Conservation (phyloP, 1,284 basidiomycete species). For the Tetrapyrgos nigripes region DNA sequence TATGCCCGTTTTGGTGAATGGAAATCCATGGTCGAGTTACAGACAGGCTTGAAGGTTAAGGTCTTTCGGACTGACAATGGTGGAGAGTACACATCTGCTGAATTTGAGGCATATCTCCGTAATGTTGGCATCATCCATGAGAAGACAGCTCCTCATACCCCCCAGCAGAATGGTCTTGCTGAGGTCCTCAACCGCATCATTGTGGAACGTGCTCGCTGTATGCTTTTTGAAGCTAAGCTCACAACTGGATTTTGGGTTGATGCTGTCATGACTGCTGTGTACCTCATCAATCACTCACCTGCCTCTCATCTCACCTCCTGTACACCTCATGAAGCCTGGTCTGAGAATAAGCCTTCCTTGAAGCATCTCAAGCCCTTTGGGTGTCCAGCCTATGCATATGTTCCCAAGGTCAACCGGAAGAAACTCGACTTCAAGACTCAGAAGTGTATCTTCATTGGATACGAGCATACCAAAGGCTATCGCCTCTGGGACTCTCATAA, state of each 20-base stretch:
- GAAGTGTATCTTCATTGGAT: slow-evolving; percentile 5
- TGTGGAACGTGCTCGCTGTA: slow-evolving; percentile 22
- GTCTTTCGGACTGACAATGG: slow-evolving; percentile 37
- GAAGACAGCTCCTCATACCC: slow-evolving; percentile 32
- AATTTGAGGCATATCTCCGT: slow-evolving; percentile 30
- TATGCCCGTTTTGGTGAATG: neutral
- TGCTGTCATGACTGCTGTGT: slow-evolving; percentile 22
- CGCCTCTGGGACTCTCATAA: neutral
- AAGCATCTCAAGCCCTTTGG: slow-evolving; percentile 21
- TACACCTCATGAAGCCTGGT: slow-evolving; percentile 21
- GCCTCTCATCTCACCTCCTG: neutral
- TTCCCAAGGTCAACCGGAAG: slow-evolving; percentile 10
- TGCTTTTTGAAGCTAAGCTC: slow-evolving; percentile 30
- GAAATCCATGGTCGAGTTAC: slow-evolving; percentile 2
- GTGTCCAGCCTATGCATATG: slow-evolving; percentile 19
- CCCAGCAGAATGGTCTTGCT: slow-evolving; percentile 37
- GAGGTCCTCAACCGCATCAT: slow-evolving; percentile 38
- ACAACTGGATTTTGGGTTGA: slow-evolving; percentile 31
- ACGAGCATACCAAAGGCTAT: neutral
- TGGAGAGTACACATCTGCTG: slow-evolving; percentile 31
- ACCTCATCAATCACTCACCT: slow-evolving; percentile 21
- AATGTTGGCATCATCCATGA: slow-evolving; percentile 28
- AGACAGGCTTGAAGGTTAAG: slow-evolving; percentile 14
- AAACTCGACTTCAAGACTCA: slow-evolving; percentile 3
- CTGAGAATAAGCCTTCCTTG: slow-evolving; percentile 20